Percentiles rank a stretch among this genome's conserved stretches.
phyloP scores from a whole-genome alignment of 2,329 filamentous ascomycete genomes.

The Periconia digitata region DNA sequence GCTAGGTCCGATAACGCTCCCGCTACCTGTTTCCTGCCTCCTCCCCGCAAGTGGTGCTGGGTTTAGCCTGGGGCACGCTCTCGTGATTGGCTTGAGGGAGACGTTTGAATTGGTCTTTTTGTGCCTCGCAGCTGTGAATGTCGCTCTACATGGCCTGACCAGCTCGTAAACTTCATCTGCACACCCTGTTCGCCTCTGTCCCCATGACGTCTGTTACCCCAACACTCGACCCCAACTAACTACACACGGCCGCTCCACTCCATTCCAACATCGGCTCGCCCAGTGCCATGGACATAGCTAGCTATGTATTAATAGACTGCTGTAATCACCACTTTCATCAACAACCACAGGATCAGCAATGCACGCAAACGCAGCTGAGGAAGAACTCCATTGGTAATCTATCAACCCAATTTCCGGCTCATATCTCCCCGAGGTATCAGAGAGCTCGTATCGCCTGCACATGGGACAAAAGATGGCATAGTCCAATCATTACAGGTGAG shows the following conservation, averaged over 20 bases:
- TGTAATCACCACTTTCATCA: too few species aligned
- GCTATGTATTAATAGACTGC: too few species aligned
- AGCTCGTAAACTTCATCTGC: neutral
- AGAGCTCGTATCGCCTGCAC: conserved; percentile 19
- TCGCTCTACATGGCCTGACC: neutral
- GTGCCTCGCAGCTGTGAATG: neutral
- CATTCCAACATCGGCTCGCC: too few species aligned
- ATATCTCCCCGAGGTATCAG: conserved; percentile 24
- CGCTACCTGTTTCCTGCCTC: neutral
- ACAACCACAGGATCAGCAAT: neutral
- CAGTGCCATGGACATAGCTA: too few species aligned
- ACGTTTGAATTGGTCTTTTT: neutral
- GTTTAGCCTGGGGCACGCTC: conserved; percentile 18
- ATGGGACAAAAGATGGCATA: conserved; percentile 15
- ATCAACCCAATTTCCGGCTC: conserved; percentile 23
- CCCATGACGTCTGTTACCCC: neutral
- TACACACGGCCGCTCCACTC: neutral
- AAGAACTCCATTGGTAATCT: conserved; percentile 39
- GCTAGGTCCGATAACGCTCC: conserved; percentile 30
- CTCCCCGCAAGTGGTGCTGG: conserved; percentile 22
- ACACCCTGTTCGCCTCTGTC: neutral
- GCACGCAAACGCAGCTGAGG: neutral
- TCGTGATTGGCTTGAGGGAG: conserved; percentile 3
- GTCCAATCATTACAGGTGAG: conserved; percentile 25
- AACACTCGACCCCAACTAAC: neutral